Percentiles rank a stretch among this genome's conserved stretches.
Evolutionary conservation across 768 basidiomycete species (phyloP).

Genomic region (Tulasnella sp.): DNA sequence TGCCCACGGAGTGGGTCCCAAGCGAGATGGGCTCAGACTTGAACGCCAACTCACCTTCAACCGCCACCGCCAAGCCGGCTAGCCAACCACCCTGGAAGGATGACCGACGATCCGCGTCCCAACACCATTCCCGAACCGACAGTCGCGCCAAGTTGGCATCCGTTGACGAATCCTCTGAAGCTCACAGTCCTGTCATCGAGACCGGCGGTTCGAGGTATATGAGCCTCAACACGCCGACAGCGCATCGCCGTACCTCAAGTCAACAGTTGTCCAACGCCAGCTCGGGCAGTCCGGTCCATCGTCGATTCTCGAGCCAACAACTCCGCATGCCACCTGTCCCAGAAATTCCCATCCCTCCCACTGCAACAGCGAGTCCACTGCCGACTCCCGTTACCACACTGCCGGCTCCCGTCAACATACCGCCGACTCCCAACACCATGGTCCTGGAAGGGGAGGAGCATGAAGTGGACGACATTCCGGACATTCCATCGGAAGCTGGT

Average conservation of each 20-base stretch:
- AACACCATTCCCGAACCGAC: not conserved
- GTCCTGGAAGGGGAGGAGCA: not conserved
- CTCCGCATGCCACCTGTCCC: not conserved
- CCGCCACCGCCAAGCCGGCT: not conserved
- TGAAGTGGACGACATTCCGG: not conserved
- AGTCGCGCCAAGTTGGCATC: not conserved
- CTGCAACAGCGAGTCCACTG: not conserved
- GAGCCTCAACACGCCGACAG: not conserved
- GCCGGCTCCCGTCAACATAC: not conserved
- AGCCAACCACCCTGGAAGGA: not conserved
- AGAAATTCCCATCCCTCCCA: not conserved
- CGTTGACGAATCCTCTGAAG: not conserved
- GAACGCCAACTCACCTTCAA: not conserved
- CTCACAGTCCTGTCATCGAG: not conserved
- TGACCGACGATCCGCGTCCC: not conserved
- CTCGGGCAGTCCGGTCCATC: not conserved
- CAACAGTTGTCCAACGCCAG: not conserved
- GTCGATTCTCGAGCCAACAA: not conserved
- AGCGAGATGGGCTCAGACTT: not conserved
- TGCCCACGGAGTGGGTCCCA: constrained; percentile 21
- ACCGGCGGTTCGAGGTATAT: not conserved
- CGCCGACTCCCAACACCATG: not conserved
- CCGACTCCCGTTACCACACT: not conserved
- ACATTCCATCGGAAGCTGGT: not conserved
- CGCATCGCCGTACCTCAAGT: not conserved